Evolutionary conservation across 2,329 filamentous ascomycete species (phyloP), one percentile per base, ranked within the genome.

Genomic region (Paracorniculantispora psalliotae): DNA sequence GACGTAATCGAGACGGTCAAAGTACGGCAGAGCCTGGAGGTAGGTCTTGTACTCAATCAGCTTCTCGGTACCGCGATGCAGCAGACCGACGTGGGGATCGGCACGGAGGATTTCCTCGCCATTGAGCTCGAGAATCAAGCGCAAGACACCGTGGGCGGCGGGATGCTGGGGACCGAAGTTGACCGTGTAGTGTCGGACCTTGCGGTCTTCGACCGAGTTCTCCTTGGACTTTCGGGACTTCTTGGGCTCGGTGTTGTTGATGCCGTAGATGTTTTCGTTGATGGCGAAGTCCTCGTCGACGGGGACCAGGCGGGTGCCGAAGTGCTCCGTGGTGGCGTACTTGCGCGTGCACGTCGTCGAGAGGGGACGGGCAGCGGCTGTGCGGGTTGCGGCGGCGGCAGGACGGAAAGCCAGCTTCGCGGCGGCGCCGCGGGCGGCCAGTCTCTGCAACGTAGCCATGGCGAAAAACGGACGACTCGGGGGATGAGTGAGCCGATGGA

Each of bases 41-140:
- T 99, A 99, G 68, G 93, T 96, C 84, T 96, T 97, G 85, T 99
- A 99, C 82, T 99, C 94, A 78, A 97, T 97, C 78, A 99, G 86
- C 84, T 99, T 99, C 83, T 99, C 94, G 63, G 94, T 99, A 67
- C 94, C 94, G 69, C 94, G 87, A 77, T 99, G 94, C 70, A 99
- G 84, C 75, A 99, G 81, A 60, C 94, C 94, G 69, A 99, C 93
- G 78, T 99, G 94, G 49, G 94, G 94, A 76, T 99, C 94, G 65
- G 92, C 90, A 72, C 94, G 90, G 69, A 99, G 82, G 72, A 99
- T 97, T 78, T 97, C 91, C 80, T 99, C 94, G 73, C 94, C 94
- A 77, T 91, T 97, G 73, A 99, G 84, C 77, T 99, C 94, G 68
- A 99, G 85, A 81, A 99, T 99, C 78, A 99, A 79, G 58, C 94